Evolutionary conservation across 176 grass and related monocot genomes (phyloP).

Genomic region (Raddia distichophylla): DNA sequence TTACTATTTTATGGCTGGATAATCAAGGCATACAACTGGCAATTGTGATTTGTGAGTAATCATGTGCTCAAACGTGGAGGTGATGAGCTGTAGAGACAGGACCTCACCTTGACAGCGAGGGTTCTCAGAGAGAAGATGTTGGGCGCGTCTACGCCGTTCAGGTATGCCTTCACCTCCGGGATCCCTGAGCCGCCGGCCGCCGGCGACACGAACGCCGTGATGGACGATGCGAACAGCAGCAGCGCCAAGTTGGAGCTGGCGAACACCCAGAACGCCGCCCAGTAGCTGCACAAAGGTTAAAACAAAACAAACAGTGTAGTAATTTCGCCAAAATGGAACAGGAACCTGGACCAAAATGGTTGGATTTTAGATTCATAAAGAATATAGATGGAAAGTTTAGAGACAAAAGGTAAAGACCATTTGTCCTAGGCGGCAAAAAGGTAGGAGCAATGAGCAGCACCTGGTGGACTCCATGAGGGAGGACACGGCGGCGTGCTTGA

Average conservation of each 20-base stretch:
- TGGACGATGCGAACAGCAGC: constrained; percentile 63
- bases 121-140: constrained; percentile 90
- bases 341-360: neutral
- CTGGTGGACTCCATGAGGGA: constrained; percentile 66
- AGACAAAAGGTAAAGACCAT: constrained; percentile 26
- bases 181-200: constrained; percentile 87
- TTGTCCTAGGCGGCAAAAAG: neutral
- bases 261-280: constrained; percentile 79
- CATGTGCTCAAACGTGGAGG: constrained; percentile 6
- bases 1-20: neutral
- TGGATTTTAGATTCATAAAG: no score
- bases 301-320: neutral
- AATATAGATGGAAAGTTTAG: no score
- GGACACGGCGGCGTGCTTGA: constrained; percentile 70
- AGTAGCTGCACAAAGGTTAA: constrained; percentile 50
- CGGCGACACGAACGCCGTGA: constrained; percentile 83
- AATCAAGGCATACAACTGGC: constrained; percentile 15
- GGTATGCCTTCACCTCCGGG: constrained; percentile 94
- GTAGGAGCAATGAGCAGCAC: constrained; percentile 14
- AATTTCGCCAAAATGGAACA: neutral
- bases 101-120: constrained; percentile 85
- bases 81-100: constrained; percentile 32
- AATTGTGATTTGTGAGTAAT: neutral
- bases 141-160: constrained; percentile 96
- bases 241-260: constrained; percentile 68